These are phyloP conservation scores for Gossypium arboreum DNA, from an alignment of 345 rosid genomes.

Conservation along the genomic window DNA sequence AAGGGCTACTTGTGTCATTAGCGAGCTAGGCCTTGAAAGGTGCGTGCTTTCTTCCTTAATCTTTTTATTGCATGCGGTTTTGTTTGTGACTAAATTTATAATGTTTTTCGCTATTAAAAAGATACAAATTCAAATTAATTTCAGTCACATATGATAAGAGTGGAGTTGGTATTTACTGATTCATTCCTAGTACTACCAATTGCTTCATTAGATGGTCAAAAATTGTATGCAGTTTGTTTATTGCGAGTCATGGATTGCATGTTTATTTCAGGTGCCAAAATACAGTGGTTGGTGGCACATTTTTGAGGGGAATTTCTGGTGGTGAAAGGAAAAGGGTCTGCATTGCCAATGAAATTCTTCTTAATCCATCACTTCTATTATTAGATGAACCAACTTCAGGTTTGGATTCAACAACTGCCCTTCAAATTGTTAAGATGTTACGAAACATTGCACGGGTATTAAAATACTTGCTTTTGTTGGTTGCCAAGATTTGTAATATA, in stretches of 20 bases:
- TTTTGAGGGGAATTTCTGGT: conserved; percentile 31
- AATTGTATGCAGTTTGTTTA: not conserved
- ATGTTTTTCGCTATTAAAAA: not conserved
- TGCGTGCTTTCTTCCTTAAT: conserved; percentile 7
- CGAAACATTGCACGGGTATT: conserved; percentile 25
- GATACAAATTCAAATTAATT: not conserved
- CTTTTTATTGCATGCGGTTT: not conserved
- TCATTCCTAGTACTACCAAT: not conserved
- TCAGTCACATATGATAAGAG: not conserved
- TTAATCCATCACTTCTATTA: conserved; percentile 30
- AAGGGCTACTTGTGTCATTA: conserved; percentile 21
- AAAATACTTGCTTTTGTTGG: not conserved
- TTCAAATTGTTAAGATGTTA: conserved; percentile 22
- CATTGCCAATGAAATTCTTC: conserved; percentile 32
- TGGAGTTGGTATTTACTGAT: not conserved
- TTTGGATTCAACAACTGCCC: conserved; percentile 27
- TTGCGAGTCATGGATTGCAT: not conserved
- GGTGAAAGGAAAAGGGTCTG: conserved; percentile 37
- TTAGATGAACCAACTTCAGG: conserved; percentile 37
- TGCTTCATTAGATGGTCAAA: not conserved
- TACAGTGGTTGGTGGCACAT: conserved; percentile 23
- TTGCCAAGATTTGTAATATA: not conserved
- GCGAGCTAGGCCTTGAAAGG: conserved; percentile 32
- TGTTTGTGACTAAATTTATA: not conserved
- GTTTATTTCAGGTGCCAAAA: conserved; percentile 24